Conservation (phyloP, 2,329 filamentous ascomycete genomes). For the Colletotrichum liriopes region DNA sequence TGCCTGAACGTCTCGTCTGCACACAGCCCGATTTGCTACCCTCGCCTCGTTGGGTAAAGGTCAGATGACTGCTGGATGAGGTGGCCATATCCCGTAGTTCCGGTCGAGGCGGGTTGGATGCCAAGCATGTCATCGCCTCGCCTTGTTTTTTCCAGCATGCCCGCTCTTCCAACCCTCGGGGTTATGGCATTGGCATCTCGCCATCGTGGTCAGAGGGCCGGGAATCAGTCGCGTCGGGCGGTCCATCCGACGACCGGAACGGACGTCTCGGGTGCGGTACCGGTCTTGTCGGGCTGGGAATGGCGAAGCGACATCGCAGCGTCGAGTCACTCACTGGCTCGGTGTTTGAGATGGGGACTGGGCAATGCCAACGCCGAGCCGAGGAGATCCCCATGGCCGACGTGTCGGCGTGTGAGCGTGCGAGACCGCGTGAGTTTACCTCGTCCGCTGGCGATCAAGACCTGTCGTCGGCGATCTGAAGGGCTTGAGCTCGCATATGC, state of each 20-base stretch:
- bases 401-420: neutral
- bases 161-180: neutral
- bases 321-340: neutral
- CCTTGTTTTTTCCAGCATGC: neutral
- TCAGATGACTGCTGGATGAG: constrained; percentile 37
- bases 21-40: constrained; percentile 15
- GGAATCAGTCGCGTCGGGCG: neutral
- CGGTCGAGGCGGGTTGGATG: constrained; percentile 8
- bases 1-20: constrained; percentile 8
- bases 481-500: constrained; percentile 7
- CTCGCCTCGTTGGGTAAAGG: constrained; percentile 24
- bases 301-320: neutral
- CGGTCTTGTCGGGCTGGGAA: neutral
- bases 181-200: neutral
- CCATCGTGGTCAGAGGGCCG: constrained; percentile 7
- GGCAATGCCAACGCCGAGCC: constrained; percentile 3
- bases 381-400: neutral
- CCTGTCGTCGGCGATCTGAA: constrained; percentile 18
- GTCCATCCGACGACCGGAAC: constrained; percentile 32
- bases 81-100: constrained; percentile 18
- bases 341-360: neutral
- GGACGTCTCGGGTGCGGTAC: constrained; percentile 22
- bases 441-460: constrained; percentile 5
- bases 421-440: neutral
- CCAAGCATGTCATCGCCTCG: constrained; percentile 21